Percentiles rank a stretch among this genome's conserved stretches.
phyloP scores from a whole-genome alignment of 1,284 basidiomycete genomes.

The Tetrapyrgos nigripes region DNA sequence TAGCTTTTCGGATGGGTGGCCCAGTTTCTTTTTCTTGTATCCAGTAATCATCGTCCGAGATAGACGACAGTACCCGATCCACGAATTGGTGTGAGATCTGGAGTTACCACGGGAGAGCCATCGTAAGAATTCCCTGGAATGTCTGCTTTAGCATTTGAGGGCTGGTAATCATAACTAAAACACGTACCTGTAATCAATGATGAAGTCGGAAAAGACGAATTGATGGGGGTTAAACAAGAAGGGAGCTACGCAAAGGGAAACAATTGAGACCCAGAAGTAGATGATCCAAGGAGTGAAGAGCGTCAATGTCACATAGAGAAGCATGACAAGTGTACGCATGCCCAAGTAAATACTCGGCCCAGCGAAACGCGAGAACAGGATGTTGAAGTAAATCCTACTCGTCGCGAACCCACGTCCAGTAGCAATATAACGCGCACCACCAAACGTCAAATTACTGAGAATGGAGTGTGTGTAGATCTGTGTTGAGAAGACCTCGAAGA shows the following conservation, averaged over 20 bases:
- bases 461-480: conserved; percentile 98
- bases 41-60: conserved; percentile 96
- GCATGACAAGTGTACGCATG: conserved; percentile 87
- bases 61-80: conserved; percentile 96
- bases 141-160: conserved; percentile 15
- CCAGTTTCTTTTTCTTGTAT: conserved; percentile 96
- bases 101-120: conserved; percentile 99
- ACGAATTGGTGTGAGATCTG: conserved; percentile 94
- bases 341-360: conserved; percentile 97
- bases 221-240: conserved; percentile 99
- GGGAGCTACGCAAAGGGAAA: conserved; percentile 89
- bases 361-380: conserved; percentile 94
- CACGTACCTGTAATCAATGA: conserved; percentile 90
- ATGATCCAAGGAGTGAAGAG: conserved; percentile 91
- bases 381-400: conserved; percentile 90
- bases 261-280: conserved; percentile 95
- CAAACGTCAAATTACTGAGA: conserved; percentile 92
- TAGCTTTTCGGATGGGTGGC: conserved; percentile 93
- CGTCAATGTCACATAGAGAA: conserved; percentile 90
- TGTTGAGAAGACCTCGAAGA: conserved; percentile 96
- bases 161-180: neutral
- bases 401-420: conserved; percentile 99
- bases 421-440: conserved; percentile 97
- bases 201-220: conserved; percentile 93
- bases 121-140: conserved; percentile 83